phyloP scores from a whole-genome alignment of 1,284 basidiomycete species.

The Neolentinus lepideus region DNA sequence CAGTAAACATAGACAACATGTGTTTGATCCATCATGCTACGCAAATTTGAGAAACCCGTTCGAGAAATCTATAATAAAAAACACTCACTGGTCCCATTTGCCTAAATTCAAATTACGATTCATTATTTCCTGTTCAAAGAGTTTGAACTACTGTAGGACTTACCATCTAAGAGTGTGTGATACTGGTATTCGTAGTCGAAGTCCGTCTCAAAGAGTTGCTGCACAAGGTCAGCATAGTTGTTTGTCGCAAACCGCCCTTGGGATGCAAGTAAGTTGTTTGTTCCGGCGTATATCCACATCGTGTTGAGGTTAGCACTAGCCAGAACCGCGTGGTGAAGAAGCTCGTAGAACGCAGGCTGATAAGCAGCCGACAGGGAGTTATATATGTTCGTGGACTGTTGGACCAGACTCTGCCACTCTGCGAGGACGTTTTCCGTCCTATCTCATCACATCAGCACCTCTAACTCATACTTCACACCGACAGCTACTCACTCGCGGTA shows the following conservation, averaged over 20 bases:
- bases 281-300: slow-evolving; percentile 50
- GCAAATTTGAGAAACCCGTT: slow-evolving; percentile 3
- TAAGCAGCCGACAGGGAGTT: slow-evolving; percentile 35
- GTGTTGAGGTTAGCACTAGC: slow-evolving; percentile 50
- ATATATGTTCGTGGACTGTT: slow-evolving; percentile 49
- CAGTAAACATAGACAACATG: slow-evolving; percentile 62
- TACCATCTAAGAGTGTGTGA: slow-evolving; percentile 48
- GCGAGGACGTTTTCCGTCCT: slow-evolving; percentile 51
- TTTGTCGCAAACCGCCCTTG: slow-evolving; percentile 62
- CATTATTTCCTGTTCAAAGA: neutral
- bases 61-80: neutral
- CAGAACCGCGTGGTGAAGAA: slow-evolving; percentile 55
- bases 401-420: slow-evolving; percentile 40
- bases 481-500: slow-evolving; percentile 57
- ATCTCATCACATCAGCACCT: neutral
- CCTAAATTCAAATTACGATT: slow-evolving; percentile 23
- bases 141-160: slow-evolving; percentile 15
- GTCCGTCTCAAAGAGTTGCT: slow-evolving; percentile 50
- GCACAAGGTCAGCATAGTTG: slow-evolving; percentile 43
- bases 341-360: slow-evolving; percentile 60
- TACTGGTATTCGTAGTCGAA: slow-evolving; percentile 54
- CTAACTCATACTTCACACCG: slow-evolving; percentile 6
- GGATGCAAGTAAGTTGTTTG: slow-evolving; percentile 55
- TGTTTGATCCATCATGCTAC: slow-evolving; percentile 64
- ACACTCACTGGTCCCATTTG: slow-evolving; percentile 51